Evolutionary conservation across 2,329 filamentous ascomycete genomes (phyloP), one percentile per base, ranked within the genome.

Genomic region (Fusarium drepaniforme): DNA sequence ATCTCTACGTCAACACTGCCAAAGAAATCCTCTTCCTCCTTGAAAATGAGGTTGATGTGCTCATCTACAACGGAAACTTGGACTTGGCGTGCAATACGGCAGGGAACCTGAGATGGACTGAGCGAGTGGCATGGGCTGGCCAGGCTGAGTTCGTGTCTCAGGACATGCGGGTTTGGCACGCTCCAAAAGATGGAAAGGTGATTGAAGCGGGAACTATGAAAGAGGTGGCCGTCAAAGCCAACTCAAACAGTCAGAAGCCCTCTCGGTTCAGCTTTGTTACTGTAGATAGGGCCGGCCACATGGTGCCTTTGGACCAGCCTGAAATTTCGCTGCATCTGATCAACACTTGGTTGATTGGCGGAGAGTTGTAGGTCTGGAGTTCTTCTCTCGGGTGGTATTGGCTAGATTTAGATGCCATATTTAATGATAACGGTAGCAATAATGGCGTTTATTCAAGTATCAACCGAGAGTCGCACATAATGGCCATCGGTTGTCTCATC

Each of bases 11-110:
- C 37, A 77, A 77, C 61, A 5, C 66, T 58, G 38, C 23, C 15
- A 1, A 66, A 77, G 23, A 57, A 53, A 18, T 77, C 0, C 30
- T 64, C 0, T 72, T 70, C 18, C 15, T 77, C 0, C 62, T 76
- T 8, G 21, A 72, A 11, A 21, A 61, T 2, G 42, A 60, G 0
- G n/a, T 77, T 0, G 73, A 77, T 18, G 73, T 77, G 1, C 28
- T 77, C 0, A 37, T 77, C 18, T 77, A 77, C 18, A 74, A 77
- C 28, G 75, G 75, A 7, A 77, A 77, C 3, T 12, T 77, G 1
- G 75, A 77, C 11, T 66, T 77, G 0, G 75, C 75, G 0, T 77
- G 75, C 28, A 77, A 77, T 13, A 77, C 73, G 0, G 70, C 75
- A 3, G 75, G 75, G 5, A 77, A 77, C 28, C 2, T 77, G 7